A percentile compares a stretch with the other conserved stretches of the same genome.
Conservation (phyloP, 2,329 filamentous ascomycete species). For the Talaromyces funiculosus region DNA sequence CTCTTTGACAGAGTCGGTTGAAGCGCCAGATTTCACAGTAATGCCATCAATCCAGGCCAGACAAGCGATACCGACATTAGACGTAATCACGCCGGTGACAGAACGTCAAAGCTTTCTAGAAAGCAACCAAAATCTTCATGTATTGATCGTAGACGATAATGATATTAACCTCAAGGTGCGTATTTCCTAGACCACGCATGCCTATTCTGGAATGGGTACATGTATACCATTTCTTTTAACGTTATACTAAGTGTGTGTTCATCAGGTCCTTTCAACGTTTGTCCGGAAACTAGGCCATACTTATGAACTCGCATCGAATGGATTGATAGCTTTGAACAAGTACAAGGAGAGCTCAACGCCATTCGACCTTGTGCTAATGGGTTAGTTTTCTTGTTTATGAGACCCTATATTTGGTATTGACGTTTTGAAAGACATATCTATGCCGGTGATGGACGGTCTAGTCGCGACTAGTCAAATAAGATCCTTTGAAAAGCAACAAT, state of each 20-base stretch:
- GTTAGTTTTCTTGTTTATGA: conserved; percentile 21
- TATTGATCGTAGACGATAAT: conserved; percentile 41
- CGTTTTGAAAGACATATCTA: conserved; percentile 33
- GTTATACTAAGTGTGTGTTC: neutral
- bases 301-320: conserved; percentile 35
- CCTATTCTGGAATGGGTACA: neutral
- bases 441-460: conserved; percentile 43
- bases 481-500: conserved; percentile 26
- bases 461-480: conserved; percentile 39
- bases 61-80: neutral
- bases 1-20: neutral
- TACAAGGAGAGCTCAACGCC: conserved; percentile 23
- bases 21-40: neutral
- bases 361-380: conserved; percentile 35
- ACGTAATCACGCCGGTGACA: neutral
- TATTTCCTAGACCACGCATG: neutral
- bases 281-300: conserved; percentile 33
- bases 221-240: neutral
- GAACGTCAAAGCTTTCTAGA: neutral
- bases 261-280: conserved; percentile 33
- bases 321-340: conserved; percentile 34
- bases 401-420: neutral
- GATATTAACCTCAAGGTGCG: conserved; percentile 35
- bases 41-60: too few species aligned
- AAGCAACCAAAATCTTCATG: conserved; percentile 17